These are phyloP conservation scores for Pleoardoris graminearum DNA, from an alignment of 2,329 filamentous ascomycete species.

Conservation along the genomic window DNA sequence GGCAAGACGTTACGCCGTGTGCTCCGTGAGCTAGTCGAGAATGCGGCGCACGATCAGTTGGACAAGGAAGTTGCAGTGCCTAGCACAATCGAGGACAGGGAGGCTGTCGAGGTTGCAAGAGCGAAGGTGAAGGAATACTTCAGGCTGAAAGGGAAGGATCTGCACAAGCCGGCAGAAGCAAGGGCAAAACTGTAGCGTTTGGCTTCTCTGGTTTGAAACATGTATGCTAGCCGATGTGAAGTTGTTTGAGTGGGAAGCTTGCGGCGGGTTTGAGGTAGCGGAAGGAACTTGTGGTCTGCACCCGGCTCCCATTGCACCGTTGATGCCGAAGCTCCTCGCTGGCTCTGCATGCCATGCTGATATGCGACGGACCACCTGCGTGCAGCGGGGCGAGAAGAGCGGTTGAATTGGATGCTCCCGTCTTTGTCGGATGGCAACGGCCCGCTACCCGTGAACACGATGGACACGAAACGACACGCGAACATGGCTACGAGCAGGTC, in stretches of 20 bases:
- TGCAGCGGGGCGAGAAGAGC: conserved; percentile 3
- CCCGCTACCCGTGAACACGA: conserved; percentile 26
- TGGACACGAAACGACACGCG: not conserved
- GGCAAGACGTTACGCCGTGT: conserved; percentile 88
- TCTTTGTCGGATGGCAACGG: conserved; percentile 32
- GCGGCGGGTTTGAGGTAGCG: no score
- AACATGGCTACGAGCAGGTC: no score
- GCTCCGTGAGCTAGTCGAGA: conserved; percentile 80
- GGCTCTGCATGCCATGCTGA: not conserved
- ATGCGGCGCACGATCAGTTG: conserved; percentile 73
- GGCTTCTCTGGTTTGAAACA: no score
- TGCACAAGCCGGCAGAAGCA: conserved; percentile 45
- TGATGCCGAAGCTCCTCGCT: no score
- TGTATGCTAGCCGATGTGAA: no score
- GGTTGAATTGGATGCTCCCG: conserved; percentile 11
- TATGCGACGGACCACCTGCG: not conserved
- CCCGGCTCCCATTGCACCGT: no score
- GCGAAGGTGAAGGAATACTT: conserved; percentile 77
- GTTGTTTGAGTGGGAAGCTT: no score
- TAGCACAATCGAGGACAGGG: conserved; percentile 80
- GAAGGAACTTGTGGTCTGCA: no score
- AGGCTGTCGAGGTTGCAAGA: conserved; percentile 74
- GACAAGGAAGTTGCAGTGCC: conserved; percentile 74
- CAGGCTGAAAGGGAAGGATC: conserved; percentile 46
- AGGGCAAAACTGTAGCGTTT: conserved; percentile 52